A percentile compares a stretch with the other conserved stretches of the same genome.
These are phyloP conservation scores for Mucor lusitanicus DNA, from an alignment of 371 early-diverging fungal species.

Conservation along the genomic window DNA sequence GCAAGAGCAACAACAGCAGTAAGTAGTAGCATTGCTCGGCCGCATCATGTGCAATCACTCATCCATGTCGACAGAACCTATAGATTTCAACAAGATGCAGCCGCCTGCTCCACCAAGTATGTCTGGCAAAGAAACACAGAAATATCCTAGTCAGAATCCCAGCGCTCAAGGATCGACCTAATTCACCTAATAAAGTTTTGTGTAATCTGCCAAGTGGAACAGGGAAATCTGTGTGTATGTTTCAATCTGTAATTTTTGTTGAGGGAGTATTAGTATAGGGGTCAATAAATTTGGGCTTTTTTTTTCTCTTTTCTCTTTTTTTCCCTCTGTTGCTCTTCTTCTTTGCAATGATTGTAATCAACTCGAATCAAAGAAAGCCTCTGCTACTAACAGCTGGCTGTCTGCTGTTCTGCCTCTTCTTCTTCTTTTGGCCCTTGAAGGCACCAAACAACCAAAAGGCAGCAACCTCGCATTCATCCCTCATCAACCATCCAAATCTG, in stretches of 20 bases:
- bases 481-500: constrained; percentile 27
- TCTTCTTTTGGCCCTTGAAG: constrained; percentile 22
- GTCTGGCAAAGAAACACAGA: constrained; percentile 22
- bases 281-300: background rate
- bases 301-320: background rate
- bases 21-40: background rate
- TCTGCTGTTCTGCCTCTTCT: constrained; percentile 6
- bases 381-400: constrained; percentile 7
- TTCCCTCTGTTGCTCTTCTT: background rate
- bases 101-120: constrained; percentile 49
- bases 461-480: background rate
- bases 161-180: constrained; percentile 42
- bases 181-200: constrained; percentile 18
- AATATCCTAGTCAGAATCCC: constrained; percentile 55
- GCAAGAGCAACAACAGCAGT: background rate
- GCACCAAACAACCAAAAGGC: constrained; percentile 1
- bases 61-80: constrained; percentile 6
- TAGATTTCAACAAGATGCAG: constrained; percentile 28
- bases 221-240: background rate
- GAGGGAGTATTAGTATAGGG: background rate
- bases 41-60: background rate
- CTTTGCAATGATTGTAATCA: constrained; percentile 19
- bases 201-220: background rate
- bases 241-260: background rate
- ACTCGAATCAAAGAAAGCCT: constrained; percentile 25